Percentiles rank a stretch among this genome's conserved stretches.
Evolutionary conservation across 164 flowering plant genomes (phyloP).

Genomic region (Kalanchoe fedtschenkoi): DNA sequence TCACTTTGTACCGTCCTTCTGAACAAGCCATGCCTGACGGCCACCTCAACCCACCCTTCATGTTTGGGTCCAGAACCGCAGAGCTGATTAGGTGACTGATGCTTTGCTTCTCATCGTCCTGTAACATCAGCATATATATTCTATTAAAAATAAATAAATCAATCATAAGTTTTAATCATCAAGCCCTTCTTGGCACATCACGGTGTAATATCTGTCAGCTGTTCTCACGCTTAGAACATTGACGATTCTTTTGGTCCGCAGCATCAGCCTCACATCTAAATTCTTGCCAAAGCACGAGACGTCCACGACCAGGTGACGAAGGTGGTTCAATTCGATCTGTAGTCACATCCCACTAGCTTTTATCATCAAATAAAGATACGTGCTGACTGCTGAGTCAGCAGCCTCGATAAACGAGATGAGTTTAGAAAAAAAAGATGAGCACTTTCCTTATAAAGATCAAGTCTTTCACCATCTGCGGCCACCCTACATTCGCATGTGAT

Average conservation of each 20-base stretch:
- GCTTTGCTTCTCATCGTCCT: not conserved
- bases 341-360: no score
- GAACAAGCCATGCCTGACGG: slow-evolving; percentile 11
- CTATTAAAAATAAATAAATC: no score
- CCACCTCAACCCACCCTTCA: slow-evolving; percentile 6
- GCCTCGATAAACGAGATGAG: no score
- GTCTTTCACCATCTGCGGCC: not conserved
- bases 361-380: no score
- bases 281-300: not conserved
- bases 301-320: not conserved
- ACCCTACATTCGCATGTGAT: not conserved
- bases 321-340: not conserved
- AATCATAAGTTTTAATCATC: no score
- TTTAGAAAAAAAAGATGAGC: no score
- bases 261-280: not conserved
- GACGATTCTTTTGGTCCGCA: not conserved
- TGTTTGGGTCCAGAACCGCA: not conserved
- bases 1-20: not conserved
- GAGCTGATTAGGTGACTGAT: not conserved
- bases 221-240: not conserved
- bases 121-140: no score
- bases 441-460: not conserved
- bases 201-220: no score
- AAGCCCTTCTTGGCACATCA: no score
- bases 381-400: no score